Evolutionary conservation across 108 stramenopile species (phyloP).

Genomic region (Pseudonitzschia pungens): DNA sequence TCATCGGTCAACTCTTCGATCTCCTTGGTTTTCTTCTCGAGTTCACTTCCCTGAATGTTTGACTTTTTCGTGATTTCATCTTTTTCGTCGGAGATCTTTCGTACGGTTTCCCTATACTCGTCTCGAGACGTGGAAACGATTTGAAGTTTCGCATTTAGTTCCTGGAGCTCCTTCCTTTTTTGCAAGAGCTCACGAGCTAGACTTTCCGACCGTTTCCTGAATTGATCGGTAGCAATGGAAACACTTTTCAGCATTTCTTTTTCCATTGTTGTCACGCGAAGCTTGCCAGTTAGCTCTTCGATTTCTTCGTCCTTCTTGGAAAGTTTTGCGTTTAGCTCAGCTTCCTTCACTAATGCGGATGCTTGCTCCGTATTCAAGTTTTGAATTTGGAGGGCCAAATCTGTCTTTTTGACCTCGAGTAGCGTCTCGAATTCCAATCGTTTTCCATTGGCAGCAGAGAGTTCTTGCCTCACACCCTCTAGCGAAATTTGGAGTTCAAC

Average conservation of each 20-base stretch:
- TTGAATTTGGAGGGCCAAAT: not conserved
- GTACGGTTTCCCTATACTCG: not conserved
- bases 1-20: slow-evolving; percentile 1
- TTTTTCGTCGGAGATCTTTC: not conserved
- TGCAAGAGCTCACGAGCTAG: not conserved
- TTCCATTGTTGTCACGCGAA: not conserved
- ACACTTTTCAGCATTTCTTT: not conserved
- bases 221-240: not conserved
- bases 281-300: not conserved
- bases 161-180: not conserved
- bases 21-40: not conserved
- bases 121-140: not conserved
- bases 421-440: slow-evolving; percentile 1
- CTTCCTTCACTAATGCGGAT: not conserved
- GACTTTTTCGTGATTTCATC: not conserved
- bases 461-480: not conserved
- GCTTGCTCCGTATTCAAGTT: not conserved
- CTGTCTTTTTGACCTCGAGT: not conserved
- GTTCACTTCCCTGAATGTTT: not conserved
- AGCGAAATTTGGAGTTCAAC: not conserved
- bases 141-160: slow-evolving; percentile 1
- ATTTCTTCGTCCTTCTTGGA: not conserved
- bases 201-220: not conserved
- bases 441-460: not conserved
- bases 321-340: not conserved